Percentiles rank a stretch among this genome's conserved stretches.
Conservation (phyloP, 257 asterid genomes). For the Haberlea rhodopensis region DNA sequence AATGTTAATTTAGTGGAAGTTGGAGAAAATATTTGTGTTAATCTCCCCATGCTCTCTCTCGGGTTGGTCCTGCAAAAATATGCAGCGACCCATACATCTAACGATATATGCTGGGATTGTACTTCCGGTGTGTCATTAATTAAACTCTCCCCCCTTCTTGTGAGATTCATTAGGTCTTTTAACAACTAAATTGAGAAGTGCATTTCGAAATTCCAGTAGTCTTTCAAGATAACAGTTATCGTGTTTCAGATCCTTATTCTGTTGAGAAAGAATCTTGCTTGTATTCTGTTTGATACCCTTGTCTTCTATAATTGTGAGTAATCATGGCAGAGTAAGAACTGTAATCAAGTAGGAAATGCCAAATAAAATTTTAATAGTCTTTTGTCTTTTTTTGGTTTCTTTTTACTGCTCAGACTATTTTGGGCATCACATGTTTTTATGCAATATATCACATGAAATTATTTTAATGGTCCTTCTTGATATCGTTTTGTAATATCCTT, state of each 20-base stretch:
- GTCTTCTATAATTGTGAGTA: too few species aligned
- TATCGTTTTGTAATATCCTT: too few species aligned
- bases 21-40: slow-evolving; percentile 27
- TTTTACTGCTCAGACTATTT: too few species aligned
- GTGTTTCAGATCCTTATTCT: neutral
- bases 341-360: too few species aligned
- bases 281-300: neutral
- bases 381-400: too few species aligned
- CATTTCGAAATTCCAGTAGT: slow-evolving; percentile 26
- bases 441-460: too few species aligned
- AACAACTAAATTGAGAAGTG: slow-evolving; percentile 21
- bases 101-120: too few species aligned
- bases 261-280: neutral
- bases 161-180: slow-evolving; percentile 11
- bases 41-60: neutral
- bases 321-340: too few species aligned
- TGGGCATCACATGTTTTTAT: too few species aligned
- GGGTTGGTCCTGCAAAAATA: neutral
- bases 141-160: slow-evolving; percentile 7
- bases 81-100: neutral
- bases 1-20: slow-evolving; percentile 36
- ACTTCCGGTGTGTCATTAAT: too few species aligned
- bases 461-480: too few species aligned
- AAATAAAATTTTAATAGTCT: too few species aligned
- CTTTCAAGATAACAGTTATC: slow-evolving; percentile 19